A percentile compares a stretch with the other conserved stretches of the same genome.
phyloP scores from a whole-genome alignment of 2,329 filamentous ascomycete species.

The Exophiala aquamarina region DNA sequence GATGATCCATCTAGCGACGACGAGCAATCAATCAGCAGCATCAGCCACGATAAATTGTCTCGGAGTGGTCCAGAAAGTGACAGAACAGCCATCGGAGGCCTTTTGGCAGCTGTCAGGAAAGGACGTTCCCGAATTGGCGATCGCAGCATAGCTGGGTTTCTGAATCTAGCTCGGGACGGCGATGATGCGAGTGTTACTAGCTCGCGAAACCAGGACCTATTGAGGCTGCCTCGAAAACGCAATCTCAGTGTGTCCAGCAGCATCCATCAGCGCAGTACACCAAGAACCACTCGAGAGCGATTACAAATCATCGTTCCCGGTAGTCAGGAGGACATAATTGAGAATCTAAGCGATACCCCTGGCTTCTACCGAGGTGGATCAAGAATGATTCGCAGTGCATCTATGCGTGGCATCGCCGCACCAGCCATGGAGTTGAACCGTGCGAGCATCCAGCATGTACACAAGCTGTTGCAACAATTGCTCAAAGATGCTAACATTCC shows the following conservation, averaged over 20 bases:
- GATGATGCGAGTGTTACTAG: conserved; percentile 64
- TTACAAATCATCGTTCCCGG: conserved; percentile 43
- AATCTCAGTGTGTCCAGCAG: conserved; percentile 84
- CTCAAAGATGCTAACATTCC: conserved; percentile 74
- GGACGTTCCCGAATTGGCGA: conserved; percentile 71
- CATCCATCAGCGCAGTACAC: conserved; percentile 68
- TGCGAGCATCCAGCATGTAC: conserved; percentile 84
- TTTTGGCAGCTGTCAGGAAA: conserved; percentile 72
- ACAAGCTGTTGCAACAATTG: conserved; percentile 79
- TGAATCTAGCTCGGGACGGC: conserved; percentile 65
- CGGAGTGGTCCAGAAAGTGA: conserved; percentile 70
- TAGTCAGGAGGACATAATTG: conserved; percentile 39
- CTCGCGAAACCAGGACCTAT: conserved; percentile 58
- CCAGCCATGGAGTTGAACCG: conserved; percentile 82
- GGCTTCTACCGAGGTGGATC: conserved; percentile 36
- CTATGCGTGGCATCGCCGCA: conserved; percentile 71
- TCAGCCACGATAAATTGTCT: conserved; percentile 64
- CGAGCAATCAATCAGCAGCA: conserved; percentile 84
- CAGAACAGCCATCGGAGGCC: conserved; percentile 68
- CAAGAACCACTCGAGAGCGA: conserved; percentile 63
- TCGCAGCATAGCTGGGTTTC: conserved; percentile 70
- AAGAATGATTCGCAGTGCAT: conserved; percentile 73
- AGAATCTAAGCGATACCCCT: conserved; percentile 22
- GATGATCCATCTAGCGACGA: conserved; percentile 91
- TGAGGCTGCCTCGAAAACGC: conserved; percentile 67